phyloP scores from a whole-genome alignment of 306 rosid species.

The Lablab purpureus region DNA sequence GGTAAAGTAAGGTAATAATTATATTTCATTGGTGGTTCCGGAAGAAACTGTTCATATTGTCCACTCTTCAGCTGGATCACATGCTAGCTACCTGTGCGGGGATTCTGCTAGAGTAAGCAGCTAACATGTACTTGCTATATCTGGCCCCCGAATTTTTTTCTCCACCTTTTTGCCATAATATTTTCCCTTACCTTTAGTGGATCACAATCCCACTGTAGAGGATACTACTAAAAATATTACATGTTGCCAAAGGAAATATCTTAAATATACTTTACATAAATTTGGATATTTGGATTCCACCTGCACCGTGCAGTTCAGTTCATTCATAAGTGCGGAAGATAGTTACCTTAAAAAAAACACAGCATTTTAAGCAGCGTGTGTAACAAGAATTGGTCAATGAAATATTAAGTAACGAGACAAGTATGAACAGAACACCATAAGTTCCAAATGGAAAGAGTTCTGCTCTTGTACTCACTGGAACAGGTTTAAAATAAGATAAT shows the following conservation, averaged over 20 bases:
- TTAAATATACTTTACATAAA: background rate
- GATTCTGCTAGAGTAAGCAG: constrained; percentile 20
- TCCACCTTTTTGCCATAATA: constrained; percentile 17
- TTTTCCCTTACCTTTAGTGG: background rate
- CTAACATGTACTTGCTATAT: background rate
- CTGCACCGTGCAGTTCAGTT: background rate
- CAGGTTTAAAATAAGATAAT: background rate
- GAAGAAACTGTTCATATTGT: background rate
- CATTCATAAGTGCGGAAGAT: background rate
- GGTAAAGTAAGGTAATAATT: background rate
- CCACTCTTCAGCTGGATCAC: constrained; percentile 16
- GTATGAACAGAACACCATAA: no score
- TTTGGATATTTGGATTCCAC: background rate
- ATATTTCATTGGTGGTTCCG: background rate
- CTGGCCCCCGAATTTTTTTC: background rate
- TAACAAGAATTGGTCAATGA: background rate
- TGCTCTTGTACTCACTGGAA: background rate
- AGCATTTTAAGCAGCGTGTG: background rate
- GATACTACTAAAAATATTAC: background rate
- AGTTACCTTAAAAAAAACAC: no score
- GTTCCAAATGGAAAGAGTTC: background rate
- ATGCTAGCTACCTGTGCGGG: constrained; percentile 16
- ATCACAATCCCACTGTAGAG: background rate
- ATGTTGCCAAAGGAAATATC: background rate
- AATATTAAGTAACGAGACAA: background rate